phyloP scores from a whole-genome alignment of 140 eudicot genomes.

The Cichorium intybus region DNA sequence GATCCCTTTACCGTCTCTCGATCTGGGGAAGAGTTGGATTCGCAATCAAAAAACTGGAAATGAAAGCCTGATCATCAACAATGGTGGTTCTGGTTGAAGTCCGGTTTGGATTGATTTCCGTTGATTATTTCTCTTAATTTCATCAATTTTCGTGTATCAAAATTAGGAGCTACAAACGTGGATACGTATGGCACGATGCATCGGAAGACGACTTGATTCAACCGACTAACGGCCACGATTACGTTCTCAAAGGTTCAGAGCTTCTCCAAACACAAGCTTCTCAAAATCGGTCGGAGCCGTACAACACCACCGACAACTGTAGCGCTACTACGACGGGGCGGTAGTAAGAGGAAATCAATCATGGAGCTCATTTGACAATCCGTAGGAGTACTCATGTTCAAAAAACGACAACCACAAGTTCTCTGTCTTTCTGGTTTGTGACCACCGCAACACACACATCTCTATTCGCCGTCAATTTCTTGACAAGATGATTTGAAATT shows the following conservation, averaged over 20 bases:
- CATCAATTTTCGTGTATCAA: neutral
- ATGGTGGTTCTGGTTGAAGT: conserved; percentile 9
- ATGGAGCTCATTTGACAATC: conserved; percentile 65
- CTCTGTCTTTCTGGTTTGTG: too few relatives aligned
- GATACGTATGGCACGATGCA: conserved; percentile 74
- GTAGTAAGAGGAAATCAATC: conserved; percentile 43
- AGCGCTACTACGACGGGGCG: neutral
- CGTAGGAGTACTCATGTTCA: conserved; percentile 49
- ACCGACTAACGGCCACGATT: conserved; percentile 56
- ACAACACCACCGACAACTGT: conserved; percentile 3
- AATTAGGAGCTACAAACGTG: conserved; percentile 66
- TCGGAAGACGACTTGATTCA: conserved; percentile 51
- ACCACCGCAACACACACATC: too few relatives aligned
- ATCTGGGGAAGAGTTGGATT: conserved; percentile 19
- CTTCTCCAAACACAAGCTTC: conserved; percentile 27
- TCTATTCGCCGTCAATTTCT: too few relatives aligned
- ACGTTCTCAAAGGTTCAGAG: conserved; percentile 67
- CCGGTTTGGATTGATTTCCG: neutral
- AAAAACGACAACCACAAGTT: too few relatives aligned
- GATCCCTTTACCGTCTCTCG: too few relatives aligned
- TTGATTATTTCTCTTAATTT: neutral
- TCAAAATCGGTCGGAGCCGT: conserved; percentile 24
- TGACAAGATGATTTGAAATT: too few relatives aligned
- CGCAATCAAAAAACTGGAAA: neutral
- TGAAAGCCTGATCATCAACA: conserved; percentile 1